phyloP scores from a whole-genome alignment of 495 filamentous ascomycete genomes.

The Penicillium atrosanguineum region DNA sequence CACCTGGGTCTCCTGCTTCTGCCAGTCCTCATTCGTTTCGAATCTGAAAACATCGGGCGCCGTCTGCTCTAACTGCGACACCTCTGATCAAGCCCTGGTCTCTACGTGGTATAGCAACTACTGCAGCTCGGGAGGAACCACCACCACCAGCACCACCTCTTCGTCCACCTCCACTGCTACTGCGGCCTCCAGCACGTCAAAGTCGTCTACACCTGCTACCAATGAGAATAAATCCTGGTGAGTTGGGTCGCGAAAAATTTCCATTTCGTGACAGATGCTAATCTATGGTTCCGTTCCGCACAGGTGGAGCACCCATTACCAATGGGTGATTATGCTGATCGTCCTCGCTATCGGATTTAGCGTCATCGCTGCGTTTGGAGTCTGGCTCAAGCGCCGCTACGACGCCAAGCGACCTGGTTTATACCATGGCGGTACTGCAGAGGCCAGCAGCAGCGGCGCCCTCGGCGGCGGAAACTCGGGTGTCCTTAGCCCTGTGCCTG shows the following conservation, averaged over 20 bases:
- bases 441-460: slow-evolving; percentile 18
- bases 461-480: slow-evolving; percentile 15
- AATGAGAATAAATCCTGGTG: slow-evolving; percentile 27
- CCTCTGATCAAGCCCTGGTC: slow-evolving; percentile 37
- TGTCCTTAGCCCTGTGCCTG: slow-evolving; percentile 8
- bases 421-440: slow-evolving; percentile 29
- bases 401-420: slow-evolving; percentile 41
- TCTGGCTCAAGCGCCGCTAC: slow-evolving; percentile 50
- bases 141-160: slow-evolving; percentile 14
- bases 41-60: slow-evolving; percentile 38
- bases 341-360: slow-evolving; percentile 48
- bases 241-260: slow-evolving; percentile 3
- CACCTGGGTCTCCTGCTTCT: slow-evolving; percentile 55
- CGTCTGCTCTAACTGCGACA: slow-evolving; percentile 30
- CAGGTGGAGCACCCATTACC: slow-evolving; percentile 52
- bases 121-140: slow-evolving; percentile 29
- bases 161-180: slow-evolving; percentile 11
- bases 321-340: slow-evolving; percentile 55
- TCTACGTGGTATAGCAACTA: slow-evolving; percentile 50
- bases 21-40: slow-evolving; percentile 44
- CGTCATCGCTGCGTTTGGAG: slow-evolving; percentile 31
- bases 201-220: slow-evolving; percentile 2
- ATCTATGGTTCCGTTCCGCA: not conserved
- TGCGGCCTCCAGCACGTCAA: slow-evolving; percentile 9
- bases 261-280: not conserved